Conservation (phyloP, 108 stramenopile species). For the Fragilaria crotonensis region DNA sequence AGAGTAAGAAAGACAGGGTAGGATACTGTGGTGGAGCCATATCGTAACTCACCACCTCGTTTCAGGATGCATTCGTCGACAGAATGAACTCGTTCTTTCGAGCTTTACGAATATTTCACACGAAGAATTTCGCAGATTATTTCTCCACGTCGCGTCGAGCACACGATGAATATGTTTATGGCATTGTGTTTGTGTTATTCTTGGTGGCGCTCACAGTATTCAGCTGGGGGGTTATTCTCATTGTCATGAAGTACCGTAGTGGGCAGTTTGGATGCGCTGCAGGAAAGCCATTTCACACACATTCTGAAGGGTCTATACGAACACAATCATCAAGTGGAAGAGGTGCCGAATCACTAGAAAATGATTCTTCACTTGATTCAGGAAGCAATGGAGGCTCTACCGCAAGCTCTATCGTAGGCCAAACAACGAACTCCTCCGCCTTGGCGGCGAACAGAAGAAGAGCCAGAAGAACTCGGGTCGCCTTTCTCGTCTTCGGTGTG, state of each 20-base stretch:
- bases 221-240: constrained; percentile 29
- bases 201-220: constrained; percentile 19
- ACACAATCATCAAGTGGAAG: neutral
- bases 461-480: neutral
- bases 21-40: too few species aligned
- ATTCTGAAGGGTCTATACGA: neutral
- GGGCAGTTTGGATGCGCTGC: constrained; percentile 47
- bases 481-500: neutral
- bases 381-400: neutral
- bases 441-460: neutral
- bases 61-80: neutral
- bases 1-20: too few species aligned
- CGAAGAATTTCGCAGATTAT: constrained; percentile 18
- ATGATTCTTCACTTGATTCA: constrained; percentile 3
- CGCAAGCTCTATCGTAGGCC: too few species aligned
- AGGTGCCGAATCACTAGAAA: neutral
- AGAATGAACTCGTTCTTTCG: neutral
- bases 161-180: constrained; percentile 25
- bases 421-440: neutral
- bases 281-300: constrained; percentile 25
- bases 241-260: constrained; percentile 30
- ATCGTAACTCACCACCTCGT: too few species aligned
- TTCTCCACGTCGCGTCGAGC: constrained; percentile 15
- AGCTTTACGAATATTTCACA: constrained; percentile 3
- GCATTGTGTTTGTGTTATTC: constrained; percentile 20